Conservation (phyloP, 805 yeast genomes). For the Kazachstania kunashirensis region DNA sequence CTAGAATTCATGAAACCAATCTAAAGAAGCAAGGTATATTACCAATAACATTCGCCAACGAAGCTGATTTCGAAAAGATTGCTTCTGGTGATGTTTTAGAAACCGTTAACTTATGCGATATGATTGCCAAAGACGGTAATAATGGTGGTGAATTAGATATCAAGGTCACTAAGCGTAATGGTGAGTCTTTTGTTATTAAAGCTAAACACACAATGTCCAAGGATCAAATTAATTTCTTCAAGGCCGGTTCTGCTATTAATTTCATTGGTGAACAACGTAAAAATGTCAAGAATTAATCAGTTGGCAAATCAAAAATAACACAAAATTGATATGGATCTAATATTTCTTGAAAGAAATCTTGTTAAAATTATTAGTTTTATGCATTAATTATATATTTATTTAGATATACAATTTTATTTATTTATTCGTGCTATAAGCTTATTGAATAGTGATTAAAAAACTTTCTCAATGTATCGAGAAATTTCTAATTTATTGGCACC, state of each 20-base stretch:
- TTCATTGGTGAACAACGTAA: conserved; percentile 59
- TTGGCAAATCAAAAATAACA: neutral
- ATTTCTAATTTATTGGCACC: too few species aligned
- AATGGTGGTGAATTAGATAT: conserved; percentile 75
- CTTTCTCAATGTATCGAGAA: too few species aligned
- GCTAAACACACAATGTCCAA: conserved; percentile 94
- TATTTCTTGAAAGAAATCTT: too few species aligned
- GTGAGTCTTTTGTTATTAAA: conserved; percentile 57
- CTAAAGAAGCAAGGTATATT: conserved; percentile 96
- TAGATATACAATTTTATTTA: neutral
- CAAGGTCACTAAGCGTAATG: conserved; percentile 64
- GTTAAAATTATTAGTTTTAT: neutral
- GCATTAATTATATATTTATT: conserved; percentile 1
- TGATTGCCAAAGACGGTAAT: conserved; percentile 73
- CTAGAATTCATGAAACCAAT: conserved; percentile 96
- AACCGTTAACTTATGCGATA: conserved; percentile 62
- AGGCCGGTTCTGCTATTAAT: conserved; percentile 95
- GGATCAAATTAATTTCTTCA: conserved; percentile 93
- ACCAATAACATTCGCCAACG: conserved; percentile 87
- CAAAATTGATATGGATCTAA: neutral
- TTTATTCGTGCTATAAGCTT: too few species aligned
- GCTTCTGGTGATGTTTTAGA: conserved; percentile 68
- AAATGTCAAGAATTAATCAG: conserved; percentile 6
- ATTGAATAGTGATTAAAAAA: too few species aligned
- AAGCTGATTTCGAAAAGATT: conserved; percentile 76